Conservation (phyloP, 306 rosid species). For the Macrotyloma uniflorum region DNA sequence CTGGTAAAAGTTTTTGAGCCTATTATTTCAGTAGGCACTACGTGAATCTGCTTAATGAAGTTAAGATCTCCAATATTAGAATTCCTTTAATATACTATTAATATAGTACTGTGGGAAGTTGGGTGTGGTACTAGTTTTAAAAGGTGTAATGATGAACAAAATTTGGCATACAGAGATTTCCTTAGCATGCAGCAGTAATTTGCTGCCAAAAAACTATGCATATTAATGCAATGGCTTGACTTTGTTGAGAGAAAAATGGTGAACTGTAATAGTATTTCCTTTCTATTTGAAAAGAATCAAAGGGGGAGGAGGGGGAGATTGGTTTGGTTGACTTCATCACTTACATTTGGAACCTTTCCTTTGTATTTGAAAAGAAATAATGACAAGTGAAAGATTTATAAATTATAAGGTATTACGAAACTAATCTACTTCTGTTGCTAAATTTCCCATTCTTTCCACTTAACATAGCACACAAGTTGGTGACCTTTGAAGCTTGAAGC, state of each 20-base stretch:
- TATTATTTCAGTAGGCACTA: slow-evolving; percentile 13
- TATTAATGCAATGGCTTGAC: background rate
- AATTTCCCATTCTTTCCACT: background rate
- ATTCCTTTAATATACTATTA: slow-evolving; percentile 1
- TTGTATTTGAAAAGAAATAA: no score
- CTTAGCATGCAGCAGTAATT: background rate
- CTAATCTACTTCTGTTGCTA: background rate
- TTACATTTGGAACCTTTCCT: no score
- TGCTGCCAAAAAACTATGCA: background rate
- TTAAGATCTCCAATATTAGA: slow-evolving; percentile 6
- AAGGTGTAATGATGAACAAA: background rate
- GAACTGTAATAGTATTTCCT: background rate
- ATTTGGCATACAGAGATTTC: slow-evolving; percentile 6
- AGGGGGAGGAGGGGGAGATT: no score
- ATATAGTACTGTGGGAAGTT: slow-evolving; percentile 11
- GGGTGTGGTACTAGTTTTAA: slow-evolving; percentile 2
- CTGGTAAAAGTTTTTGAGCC: background rate
- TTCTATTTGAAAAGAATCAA: no score
- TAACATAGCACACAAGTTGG: background rate
- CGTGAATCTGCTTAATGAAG: slow-evolving; percentile 24
- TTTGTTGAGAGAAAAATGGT: background rate
- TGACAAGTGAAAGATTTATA: background rate
- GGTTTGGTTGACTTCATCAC: no score
- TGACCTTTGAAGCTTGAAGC: no score
- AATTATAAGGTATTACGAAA: background rate